Percentiles rank a stretch among this genome's conserved stretches.
Conservation (phyloP, 2,329 filamentous ascomycete species). For the Fusarium xylarioides region DNA sequence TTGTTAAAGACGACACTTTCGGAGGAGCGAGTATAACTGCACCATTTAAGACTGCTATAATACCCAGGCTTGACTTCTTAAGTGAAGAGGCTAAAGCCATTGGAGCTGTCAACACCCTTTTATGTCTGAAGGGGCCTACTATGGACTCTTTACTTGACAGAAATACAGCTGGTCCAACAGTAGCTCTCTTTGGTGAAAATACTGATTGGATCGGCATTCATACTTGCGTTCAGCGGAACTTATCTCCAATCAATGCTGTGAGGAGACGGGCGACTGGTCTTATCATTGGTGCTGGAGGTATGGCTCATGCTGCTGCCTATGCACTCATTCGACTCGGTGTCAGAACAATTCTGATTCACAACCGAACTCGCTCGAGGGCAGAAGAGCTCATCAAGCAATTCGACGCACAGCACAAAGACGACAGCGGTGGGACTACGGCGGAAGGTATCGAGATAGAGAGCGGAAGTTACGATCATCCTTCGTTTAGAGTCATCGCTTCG, state of each 20-base stretch:
- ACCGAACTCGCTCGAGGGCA: neutral
- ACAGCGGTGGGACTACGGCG: rapidly evolving
- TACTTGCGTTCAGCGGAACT: neutral
- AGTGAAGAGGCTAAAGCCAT: conserved; percentile 5
- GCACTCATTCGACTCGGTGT: neutral
- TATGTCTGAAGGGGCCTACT: neutral
- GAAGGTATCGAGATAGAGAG: rapidly evolving
- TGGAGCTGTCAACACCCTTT: neutral
- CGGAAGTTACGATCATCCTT: neutral
- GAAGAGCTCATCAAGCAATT: neutral
- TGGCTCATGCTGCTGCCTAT: conserved; percentile 5
- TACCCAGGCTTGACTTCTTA: neutral
- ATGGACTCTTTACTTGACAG: neutral
- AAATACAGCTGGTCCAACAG: neutral
- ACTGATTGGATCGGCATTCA: conserved; percentile 10
- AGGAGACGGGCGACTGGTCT: conserved; percentile 1
- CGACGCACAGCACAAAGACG: rapidly evolving
- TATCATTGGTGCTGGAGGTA: neutral
- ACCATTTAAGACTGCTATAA: neutral
- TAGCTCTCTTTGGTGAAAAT: neutral
- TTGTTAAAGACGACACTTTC: neutral
- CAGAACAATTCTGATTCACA: neutral
- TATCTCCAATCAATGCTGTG: conserved; percentile 5
- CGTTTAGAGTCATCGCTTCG: neutral
- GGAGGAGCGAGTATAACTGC: neutral